phyloP scores from a whole-genome alignment of 345 rosid species.

The Syzygium jambos region DNA sequence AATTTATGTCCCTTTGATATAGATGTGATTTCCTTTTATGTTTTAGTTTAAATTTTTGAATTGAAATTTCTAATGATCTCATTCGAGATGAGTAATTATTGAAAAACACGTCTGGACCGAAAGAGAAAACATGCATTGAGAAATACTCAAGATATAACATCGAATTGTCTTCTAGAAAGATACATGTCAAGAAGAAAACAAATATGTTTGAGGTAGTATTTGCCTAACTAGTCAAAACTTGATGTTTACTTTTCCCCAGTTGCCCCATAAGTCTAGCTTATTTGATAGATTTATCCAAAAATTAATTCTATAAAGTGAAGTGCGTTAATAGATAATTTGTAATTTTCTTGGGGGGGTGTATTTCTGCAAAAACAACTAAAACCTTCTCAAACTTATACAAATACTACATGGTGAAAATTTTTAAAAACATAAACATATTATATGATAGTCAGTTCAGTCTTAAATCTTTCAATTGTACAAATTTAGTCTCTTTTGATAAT shows the following conservation, averaged over 20 bases:
- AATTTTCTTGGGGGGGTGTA: neutral
- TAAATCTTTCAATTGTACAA: neutral
- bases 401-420: no score
- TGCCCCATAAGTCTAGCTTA: neutral
- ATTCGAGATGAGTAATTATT: neutral
- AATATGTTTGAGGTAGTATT: neutral
- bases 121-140: neutral
- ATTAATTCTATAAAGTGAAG: neutral
- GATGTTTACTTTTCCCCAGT: neutral
- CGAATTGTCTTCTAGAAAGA: neutral
- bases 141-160: neutral
- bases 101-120: neutral
- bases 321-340: neutral
- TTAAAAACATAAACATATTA: neutral
- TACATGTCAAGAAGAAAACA: neutral
- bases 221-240: neutral
- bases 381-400: neutral
- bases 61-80: neutral
- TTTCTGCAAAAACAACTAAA: neutral
- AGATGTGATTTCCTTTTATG: neutral
- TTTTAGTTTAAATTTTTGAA: neutral
- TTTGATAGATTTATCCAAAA: no score
- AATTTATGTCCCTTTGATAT: neutral
- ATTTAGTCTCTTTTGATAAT: accelerated
- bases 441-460: accelerated